Evolutionary conservation across 2,329 filamentous ascomycete genomes (phyloP), one percentile per base, ranked within the genome.

Genomic region (Colletotrichum incanum): DNA sequence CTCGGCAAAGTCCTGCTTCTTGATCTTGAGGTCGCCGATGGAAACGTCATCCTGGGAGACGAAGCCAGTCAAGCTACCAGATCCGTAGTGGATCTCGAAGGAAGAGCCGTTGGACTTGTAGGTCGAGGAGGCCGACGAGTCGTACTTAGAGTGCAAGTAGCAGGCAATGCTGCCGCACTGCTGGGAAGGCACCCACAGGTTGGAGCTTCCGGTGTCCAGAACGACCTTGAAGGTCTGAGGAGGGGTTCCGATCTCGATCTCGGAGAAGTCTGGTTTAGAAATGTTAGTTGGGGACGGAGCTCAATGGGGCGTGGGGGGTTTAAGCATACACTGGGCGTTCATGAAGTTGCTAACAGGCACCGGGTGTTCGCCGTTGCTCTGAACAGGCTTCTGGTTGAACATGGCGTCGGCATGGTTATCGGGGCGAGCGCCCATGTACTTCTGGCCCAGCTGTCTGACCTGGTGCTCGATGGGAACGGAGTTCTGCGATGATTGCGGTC

Each of bases 171-270:
- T 98, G 81, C 90, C 92, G 84, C 97, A 99, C 80, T 94, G 89
- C 69, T 90, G 88, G 31, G 95, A 98, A 49, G 97, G 97, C 73
- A 99, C 95, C 97, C 97, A 99, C 75, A 99, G 90, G 88, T 99
- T 99, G 83, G 96, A 98, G 89, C 95, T 98, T 79, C 96, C 96
- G 37, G 96, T 99, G 84, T 99, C 96, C 75, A 99, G 93, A 75
- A 99, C 93, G 77, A 99, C 97, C 90, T 99, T 99, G 92, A 99
- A 99, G 77, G 86, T 89, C 87, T 99, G 96, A 43, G 96, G 92
- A 76, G 96, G 96, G 60, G 92, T 96, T 76, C 96, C 96, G 82
- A 99, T 91, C 77, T 91, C 90, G 83, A 99, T 98, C 84, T 98
- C 95, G 77, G 96, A 97, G 91, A 98, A 99, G 89, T 99, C 95